Evolutionary conservation across 371 early-diverging fungal species (phyloP), one percentile per base, ranked within the genome.

Genomic region (Smittium mucronatum): DNA sequence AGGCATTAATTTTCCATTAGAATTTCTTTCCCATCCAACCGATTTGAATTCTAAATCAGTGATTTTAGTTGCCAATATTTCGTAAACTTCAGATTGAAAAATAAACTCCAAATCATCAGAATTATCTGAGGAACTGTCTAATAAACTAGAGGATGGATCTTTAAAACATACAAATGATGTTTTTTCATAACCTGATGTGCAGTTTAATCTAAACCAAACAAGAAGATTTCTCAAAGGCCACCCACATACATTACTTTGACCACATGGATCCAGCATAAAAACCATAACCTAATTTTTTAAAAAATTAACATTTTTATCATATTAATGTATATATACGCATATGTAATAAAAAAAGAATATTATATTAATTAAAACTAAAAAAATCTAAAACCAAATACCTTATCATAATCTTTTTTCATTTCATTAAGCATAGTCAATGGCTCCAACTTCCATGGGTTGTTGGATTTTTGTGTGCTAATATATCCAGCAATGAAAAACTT

Each of bases 1-100:
- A 32, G 95, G 93, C 8, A 86, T 88, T 34, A 91, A 83, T 75
- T 89, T 89, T 8, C 89, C 91, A 36, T 83, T 76, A 1, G 83
- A 81, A 77, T 91, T 90, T 73, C 88, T 88, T 81, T 95, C 95
- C 97, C 97, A 96, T 29, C 95, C 97, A 58, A 89, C 89, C 36
- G 78, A 66, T 36, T 67, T 70, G 47, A 33, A 36, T 30, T 58
- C 70, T 28, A 11, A 21, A 47, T 11, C 11, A 11, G 21, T 5
- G 21, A 11, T 21, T 47, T 47, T 5, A 47, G 5, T 21, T 47
- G 47, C 21, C 21, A 21, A 21, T 11, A 47, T 47, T 47, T 47
- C 47, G 21, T 47, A 47, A 47, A 47, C 21, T 11, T 11, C 21
- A 11, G 47, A 47, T 47, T 47, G 47, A 47, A 11, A 47, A 47